These are phyloP conservation scores for Uronychia binucleata DNA, from an alignment of 73 alveolate genomes.

Conservation along the genomic window DNA sequence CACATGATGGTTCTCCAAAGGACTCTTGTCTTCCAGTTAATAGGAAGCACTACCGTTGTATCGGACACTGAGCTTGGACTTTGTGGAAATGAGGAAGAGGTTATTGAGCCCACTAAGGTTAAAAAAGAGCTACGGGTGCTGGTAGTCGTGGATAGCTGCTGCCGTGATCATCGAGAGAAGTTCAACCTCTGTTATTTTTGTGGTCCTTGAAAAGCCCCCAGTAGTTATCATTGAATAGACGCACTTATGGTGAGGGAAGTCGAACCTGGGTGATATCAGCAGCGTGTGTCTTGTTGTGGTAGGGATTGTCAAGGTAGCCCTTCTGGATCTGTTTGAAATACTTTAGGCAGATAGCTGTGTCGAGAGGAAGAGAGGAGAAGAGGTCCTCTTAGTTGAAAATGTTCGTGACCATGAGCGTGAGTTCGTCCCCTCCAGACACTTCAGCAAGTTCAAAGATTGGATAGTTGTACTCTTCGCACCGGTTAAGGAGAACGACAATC, in stretches of 20 bases:
- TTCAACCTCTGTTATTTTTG: constrained; percentile 60
- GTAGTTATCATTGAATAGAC: constrained; percentile 28
- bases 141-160: constrained; percentile 76
- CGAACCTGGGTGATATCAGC: constrained; percentile 69
- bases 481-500: neutral
- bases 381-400: neutral
- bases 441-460: constrained; percentile 1
- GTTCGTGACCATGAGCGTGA: neutral
- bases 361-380: neutral
- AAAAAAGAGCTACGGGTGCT: constrained; percentile 67
- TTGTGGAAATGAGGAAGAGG: constrained; percentile 62
- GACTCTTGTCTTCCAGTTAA: constrained; percentile 52
- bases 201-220: constrained; percentile 58
- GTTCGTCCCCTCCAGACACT: neutral
- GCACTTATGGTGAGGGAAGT: constrained; percentile 31
- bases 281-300: constrained; percentile 75
- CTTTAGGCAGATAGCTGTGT: neutral
- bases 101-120: constrained; percentile 75
- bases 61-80: constrained; percentile 67
- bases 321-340: neutral
- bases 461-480: neutral
- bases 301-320: constrained; percentile 23
- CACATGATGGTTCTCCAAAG: constrained; percentile 61
- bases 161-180: constrained; percentile 48
- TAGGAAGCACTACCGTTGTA: constrained; percentile 69